A percentile compares a stretch with the other conserved stretches of the same genome.
These are phyloP conservation scores for Marasmius tenuissimus DNA, from an alignment of 1,284 basidiomycete species.

Conservation along the genomic window DNA sequence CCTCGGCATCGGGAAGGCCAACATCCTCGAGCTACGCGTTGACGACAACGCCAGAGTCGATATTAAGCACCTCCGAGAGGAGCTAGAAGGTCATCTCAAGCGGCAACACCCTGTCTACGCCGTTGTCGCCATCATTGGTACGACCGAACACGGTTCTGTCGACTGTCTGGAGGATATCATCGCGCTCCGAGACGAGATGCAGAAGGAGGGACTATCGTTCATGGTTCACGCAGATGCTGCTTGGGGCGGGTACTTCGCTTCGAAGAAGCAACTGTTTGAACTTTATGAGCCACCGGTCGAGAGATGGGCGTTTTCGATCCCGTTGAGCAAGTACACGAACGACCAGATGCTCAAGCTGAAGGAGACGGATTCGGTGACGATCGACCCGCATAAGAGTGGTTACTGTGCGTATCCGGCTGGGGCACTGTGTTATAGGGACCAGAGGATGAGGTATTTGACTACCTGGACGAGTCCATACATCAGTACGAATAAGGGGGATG, in stretches of 20 bases:
- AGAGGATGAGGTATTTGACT: slow-evolving; percentile 36
- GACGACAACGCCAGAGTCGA: slow-evolving; percentile 40
- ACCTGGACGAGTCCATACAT: slow-evolving; percentile 43
- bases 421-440: slow-evolving; percentile 41
- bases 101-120: slow-evolving; percentile 34
- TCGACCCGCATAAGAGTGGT: slow-evolving; percentile 48
- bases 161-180: slow-evolving; percentile 42
- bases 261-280: slow-evolving; percentile 25
- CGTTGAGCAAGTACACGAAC: slow-evolving; percentile 23
- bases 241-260: slow-evolving; percentile 48
- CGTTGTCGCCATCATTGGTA: slow-evolving; percentile 43
- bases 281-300: background rate
- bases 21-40: slow-evolving; percentile 35
- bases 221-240: slow-evolving; percentile 44
- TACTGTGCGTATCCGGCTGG: slow-evolving; percentile 49
- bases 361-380: slow-evolving; percentile 40
- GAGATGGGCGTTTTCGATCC: slow-evolving; percentile 20
- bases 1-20: slow-evolving; percentile 40
- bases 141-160: slow-evolving; percentile 45
- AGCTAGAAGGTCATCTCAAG: slow-evolving; percentile 33
- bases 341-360: slow-evolving; percentile 25
- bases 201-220: slow-evolving; percentile 35
- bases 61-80: slow-evolving; percentile 23
- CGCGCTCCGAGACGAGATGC: slow-evolving; percentile 26
- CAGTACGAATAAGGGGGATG: slow-evolving; percentile 23